Evolutionary conservation across 2,329 filamentous ascomycete species (phyloP).

Genomic region (Hymenoscyphus fraxineus): DNA sequence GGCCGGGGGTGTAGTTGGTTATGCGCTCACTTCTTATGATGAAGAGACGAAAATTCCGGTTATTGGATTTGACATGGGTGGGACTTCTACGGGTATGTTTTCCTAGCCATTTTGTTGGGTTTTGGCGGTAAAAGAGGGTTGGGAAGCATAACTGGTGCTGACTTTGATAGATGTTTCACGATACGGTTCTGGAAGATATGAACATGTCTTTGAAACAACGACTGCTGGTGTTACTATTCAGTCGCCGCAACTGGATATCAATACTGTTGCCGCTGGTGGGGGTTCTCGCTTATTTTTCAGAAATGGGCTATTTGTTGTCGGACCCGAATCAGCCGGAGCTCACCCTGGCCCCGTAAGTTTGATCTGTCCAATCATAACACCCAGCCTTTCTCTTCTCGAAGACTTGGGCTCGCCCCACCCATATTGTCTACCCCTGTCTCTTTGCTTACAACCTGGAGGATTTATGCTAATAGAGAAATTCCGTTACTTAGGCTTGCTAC

Average conservation of each 20-base stretch:
- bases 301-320: conserved; percentile 68
- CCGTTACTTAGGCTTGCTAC: conserved; percentile 61
- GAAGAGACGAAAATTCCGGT: conserved; percentile 54
- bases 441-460: no score
- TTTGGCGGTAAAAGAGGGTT: neutral
- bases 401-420: no score
- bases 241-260: conserved; percentile 75
- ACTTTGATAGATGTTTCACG: conserved; percentile 50
- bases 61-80: conserved; percentile 66
- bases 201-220: conserved; percentile 73
- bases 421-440: no score
- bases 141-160: neutral
- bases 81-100: conserved; percentile 51
- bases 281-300: conserved; percentile 58
- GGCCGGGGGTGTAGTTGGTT: conserved; percentile 66
- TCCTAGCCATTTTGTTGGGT: neutral
- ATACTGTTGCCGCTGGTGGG: conserved; percentile 51
- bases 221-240: conserved; percentile 77
- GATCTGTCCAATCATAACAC: neutral
- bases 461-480: no score
- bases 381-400: neutral
- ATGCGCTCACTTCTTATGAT: conserved; percentile 62
- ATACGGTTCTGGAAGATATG: conserved; percentile 58
- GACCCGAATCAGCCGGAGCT: conserved; percentile 59
- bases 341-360: conserved; percentile 66